A percentile compares a stretch with the other conserved stretches of the same genome.
These are phyloP conservation scores for Kwoniella newhampshirensis DNA, from an alignment of 768 basidiomycete genomes.

Conservation along the genomic window DNA sequence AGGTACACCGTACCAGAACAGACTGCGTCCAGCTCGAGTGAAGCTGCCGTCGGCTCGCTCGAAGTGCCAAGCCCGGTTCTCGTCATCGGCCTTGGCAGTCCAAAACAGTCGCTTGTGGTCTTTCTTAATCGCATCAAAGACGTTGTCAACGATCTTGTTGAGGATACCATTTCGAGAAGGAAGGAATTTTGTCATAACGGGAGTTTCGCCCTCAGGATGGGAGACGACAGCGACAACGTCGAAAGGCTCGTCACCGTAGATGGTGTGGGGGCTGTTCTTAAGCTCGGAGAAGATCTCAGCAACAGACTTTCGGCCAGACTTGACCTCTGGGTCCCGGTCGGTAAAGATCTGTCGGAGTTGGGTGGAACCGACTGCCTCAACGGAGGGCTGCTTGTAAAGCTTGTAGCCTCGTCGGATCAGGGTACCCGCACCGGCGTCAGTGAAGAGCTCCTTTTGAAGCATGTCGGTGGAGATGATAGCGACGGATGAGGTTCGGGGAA, in stretches of 20 bases:
- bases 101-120: conserved; percentile 92
- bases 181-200: conserved; percentile 90
- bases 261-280: conserved; percentile 79
- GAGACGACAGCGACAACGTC: conserved; percentile 93
- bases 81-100: conserved; percentile 95
- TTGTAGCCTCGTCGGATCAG: conserved; percentile 98
- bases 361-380: conserved; percentile 85
- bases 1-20: conserved; percentile 97
- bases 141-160: conserved; percentile 94
- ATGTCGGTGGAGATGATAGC: conserved; percentile 92
- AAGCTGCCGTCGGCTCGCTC: conserved; percentile 97
- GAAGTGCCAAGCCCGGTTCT: conserved; percentile 97
- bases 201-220: conserved; percentile 78
- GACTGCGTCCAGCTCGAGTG: conserved; percentile 83
- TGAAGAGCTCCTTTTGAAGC: conserved; percentile 97
- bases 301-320: conserved; percentile 76
- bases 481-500: conserved; percentile 95
- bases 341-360: conserved; percentile 91
- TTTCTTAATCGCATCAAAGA: conserved; percentile 93
- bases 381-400: conserved; percentile 80
- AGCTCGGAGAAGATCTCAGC: conserved; percentile 80
- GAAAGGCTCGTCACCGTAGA: conserved; percentile 97
- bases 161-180: conserved; percentile 82
- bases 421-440: conserved; percentile 95
- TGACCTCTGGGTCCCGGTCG: conserved; percentile 91